Conservation (phyloP, 441 rosid species). For the Metrosideros polymorpha region DNA sequence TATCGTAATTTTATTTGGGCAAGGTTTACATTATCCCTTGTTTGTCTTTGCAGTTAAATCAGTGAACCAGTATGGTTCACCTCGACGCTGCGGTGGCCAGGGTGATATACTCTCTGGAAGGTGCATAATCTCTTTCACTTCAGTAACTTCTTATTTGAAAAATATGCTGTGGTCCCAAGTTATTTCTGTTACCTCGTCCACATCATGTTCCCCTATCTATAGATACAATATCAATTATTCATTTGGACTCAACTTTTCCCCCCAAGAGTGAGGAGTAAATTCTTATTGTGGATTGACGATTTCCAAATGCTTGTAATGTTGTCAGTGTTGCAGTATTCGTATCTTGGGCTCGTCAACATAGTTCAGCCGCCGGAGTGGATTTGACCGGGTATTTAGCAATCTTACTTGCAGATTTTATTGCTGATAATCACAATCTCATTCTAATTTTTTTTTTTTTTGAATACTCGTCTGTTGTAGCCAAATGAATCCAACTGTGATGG, state of each 20-base stretch:
- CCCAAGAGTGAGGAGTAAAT: neutral
- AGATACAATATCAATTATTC: neutral
- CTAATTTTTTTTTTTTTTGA: neutral
- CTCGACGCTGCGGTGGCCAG: constrained; percentile 94
- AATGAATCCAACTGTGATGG: constrained; percentile 53
- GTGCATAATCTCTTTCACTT: constrained; percentile 18
- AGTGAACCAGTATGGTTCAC: constrained; percentile 74
- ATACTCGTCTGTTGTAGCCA: constrained; percentile 13
- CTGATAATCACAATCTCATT: neutral
- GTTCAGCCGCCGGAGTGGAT: constrained; percentile 18
- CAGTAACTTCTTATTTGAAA: neutral
- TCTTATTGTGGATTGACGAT: neutral
- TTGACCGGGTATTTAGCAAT: constrained; percentile 27
- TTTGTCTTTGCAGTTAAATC: constrained; percentile 50
- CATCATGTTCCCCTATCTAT: neutral
- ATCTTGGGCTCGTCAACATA: constrained; percentile 69
- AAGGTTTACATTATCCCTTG: neutral
- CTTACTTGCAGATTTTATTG: neutral
- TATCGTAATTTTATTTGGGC: neutral
- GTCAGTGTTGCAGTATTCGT: constrained; percentile 78
- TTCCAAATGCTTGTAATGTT: neutral
- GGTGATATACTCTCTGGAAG: constrained; percentile 97
- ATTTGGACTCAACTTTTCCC: neutral
- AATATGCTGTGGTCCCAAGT: neutral
- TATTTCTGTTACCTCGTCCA: neutral